These are phyloP conservation scores for Salix brachista DNA, from an alignment of 345 rosid species.

Conservation along the genomic window DNA sequence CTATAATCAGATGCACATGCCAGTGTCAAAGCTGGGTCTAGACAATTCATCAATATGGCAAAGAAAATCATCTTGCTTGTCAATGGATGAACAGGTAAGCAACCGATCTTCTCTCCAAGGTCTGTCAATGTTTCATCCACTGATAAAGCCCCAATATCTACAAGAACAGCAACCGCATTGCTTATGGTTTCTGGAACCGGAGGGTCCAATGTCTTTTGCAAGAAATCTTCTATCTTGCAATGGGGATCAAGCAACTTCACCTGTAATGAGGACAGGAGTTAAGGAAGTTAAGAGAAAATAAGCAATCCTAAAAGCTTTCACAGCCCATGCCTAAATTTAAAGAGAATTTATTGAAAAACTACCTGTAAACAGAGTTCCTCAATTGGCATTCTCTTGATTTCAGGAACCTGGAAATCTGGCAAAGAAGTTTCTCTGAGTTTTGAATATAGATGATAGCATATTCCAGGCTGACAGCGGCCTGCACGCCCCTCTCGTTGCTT, in stretches of 20 bases:
- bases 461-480: constrained; percentile 93
- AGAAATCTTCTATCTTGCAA: constrained; percentile 60
- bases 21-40: constrained; percentile 90
- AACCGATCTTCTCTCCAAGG: constrained; percentile 83
- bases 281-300: not conserved
- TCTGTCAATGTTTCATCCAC: constrained; percentile 72
- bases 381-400: constrained; percentile 86
- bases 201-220: constrained; percentile 79
- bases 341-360: not conserved
- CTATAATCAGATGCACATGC: constrained; percentile 91
- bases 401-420: constrained; percentile 83
- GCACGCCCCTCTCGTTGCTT: constrained; percentile 95
- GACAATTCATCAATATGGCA: constrained; percentile 82
- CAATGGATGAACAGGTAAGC: constrained; percentile 84
- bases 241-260: constrained; percentile 81
- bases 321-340: not conserved
- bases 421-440: constrained; percentile 71
- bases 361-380: constrained; percentile 98
- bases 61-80: constrained; percentile 93
- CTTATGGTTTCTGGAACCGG: constrained; percentile 65
- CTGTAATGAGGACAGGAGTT: constrained; percentile 25
- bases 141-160: constrained; percentile 85
- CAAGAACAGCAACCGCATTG: constrained; percentile 70
- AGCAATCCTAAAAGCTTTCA: not conserved
- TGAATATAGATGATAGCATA: constrained; percentile 87